Conservation (phyloP, 805 yeast species). For the Yarrowia sp. region DNA sequence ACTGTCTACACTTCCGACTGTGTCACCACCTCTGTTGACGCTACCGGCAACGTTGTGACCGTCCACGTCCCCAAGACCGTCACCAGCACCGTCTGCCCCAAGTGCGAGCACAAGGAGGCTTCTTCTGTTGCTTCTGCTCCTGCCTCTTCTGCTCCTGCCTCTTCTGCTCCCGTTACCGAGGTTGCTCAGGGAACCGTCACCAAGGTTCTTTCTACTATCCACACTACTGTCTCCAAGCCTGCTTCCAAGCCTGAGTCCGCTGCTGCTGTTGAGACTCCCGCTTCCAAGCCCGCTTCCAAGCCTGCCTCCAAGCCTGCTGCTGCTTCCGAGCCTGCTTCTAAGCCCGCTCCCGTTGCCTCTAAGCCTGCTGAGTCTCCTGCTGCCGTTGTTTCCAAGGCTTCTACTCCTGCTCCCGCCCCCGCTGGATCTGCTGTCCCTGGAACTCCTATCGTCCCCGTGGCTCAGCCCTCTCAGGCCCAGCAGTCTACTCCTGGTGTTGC, state of each 20-base stretch:
- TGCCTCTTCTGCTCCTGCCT: slow-evolving; percentile 3
- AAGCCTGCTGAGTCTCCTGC: background rate
- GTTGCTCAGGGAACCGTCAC: background rate
- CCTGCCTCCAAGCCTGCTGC: background rate
- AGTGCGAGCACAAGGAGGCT: slow-evolving; percentile 6
- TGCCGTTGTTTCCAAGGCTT: background rate
- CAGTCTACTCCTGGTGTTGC: slow-evolving; percentile 7
- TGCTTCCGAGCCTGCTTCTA: background rate
- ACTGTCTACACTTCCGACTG: slow-evolving; percentile 27
- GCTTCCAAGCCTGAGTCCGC: background rate
- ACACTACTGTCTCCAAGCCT: background rate
- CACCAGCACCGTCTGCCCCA: slow-evolving; percentile 17
- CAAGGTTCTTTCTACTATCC: background rate
- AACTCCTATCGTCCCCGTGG: slow-evolving; percentile 4
- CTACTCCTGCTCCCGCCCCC: background rate
- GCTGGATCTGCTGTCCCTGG: background rate
- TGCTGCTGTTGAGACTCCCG: background rate
- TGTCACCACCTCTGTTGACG: slow-evolving; percentile 6
- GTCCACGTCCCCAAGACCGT: slow-evolving; percentile 1
- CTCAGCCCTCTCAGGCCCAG: slow-evolving; percentile 16
- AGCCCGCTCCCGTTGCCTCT: background rate
- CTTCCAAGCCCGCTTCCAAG: background rate
- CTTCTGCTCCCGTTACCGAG: background rate
- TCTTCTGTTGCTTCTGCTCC: background rate
- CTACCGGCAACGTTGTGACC: background rate